phyloP scores from a whole-genome alignment of 371 early-diverging fungal species.

The Chytridium lagenaria region DNA sequence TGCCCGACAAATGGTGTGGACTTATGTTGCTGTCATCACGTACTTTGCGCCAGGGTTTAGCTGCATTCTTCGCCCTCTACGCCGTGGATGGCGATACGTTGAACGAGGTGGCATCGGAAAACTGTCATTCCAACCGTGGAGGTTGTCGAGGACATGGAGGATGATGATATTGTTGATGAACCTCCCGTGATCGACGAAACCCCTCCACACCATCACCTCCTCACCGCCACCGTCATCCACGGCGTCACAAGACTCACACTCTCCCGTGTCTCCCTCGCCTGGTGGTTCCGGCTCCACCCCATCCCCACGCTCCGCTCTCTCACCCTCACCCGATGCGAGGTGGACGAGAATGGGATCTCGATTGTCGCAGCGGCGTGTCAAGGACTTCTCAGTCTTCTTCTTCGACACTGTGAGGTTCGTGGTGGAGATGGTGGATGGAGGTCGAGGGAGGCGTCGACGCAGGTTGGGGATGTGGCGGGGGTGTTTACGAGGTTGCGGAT shows the following conservation, averaged over 20 bases:
- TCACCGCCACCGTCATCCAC: constrained; percentile 16
- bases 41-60: too few relatives aligned
- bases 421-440: constrained; percentile 39
- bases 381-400: constrained; percentile 21
- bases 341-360: constrained; percentile 46
- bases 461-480: not conserved
- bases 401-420: constrained; percentile 43
- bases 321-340: constrained; percentile 40
- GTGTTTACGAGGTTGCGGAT: constrained; percentile 18
- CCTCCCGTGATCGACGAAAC: not conserved
- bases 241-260: constrained; percentile 30
- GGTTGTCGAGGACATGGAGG: not conserved
- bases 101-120: not conserved
- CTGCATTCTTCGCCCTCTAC: too few relatives aligned
- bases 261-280: constrained; percentile 38
- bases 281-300: constrained; percentile 49
- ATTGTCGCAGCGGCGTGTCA: constrained; percentile 39
- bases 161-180: not conserved
- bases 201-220: constrained; percentile 4
- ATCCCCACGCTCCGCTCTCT: constrained; percentile 27
- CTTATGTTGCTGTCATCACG: too few relatives aligned
- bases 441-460: constrained; percentile 24
- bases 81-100: not conserved
- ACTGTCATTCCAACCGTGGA: not conserved
- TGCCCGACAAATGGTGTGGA: not conserved